phyloP scores from a whole-genome alignment of 345 rosid species.

The Populus tremula region DNA sequence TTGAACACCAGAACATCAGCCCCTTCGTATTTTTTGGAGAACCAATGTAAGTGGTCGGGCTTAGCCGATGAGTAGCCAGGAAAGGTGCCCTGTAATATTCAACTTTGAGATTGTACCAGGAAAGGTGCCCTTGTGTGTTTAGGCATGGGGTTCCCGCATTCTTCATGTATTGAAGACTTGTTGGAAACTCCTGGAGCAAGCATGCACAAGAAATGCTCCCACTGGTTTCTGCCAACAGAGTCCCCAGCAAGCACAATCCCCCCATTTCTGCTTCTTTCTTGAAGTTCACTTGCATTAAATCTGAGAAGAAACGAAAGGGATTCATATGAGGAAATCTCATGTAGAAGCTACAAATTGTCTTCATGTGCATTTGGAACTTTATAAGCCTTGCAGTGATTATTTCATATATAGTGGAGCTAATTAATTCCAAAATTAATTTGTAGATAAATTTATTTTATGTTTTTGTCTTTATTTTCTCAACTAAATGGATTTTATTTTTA shows the following conservation, averaged over 20 bases:
- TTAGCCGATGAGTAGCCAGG: slow-evolving; percentile 49
- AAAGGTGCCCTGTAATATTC: slow-evolving; percentile 81
- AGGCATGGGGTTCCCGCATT: slow-evolving; percentile 57
- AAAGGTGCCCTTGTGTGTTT: slow-evolving; percentile 45
- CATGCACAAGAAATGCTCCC: slow-evolving; percentile 89
- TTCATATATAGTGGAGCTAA: too few relatives aligned
- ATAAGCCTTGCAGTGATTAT: too few relatives aligned
- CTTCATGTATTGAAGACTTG: slow-evolving; percentile 64
- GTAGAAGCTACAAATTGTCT: not conserved
- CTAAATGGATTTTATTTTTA: too few relatives aligned
- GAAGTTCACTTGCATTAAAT: slow-evolving; percentile 67
- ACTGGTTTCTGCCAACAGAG: slow-evolving; percentile 84
- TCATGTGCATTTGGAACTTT: too few relatives aligned
- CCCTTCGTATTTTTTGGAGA: slow-evolving; percentile 56
- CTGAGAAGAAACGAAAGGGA: slow-evolving; percentile 25
- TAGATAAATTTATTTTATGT: too few relatives aligned
- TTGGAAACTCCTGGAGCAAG: slow-evolving; percentile 54
- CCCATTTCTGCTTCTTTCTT: slow-evolving; percentile 67
- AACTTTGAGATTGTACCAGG: slow-evolving; percentile 56
- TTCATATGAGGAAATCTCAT: not conserved
- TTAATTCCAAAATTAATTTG: too few relatives aligned
- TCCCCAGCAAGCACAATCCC: slow-evolving; percentile 87
- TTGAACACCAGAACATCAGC: slow-evolving; percentile 74
- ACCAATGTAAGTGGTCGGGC: slow-evolving; percentile 67
- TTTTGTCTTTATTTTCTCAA: too few relatives aligned